Conservation (phyloP, 1,139 yeast species). For the Suhomyces ambrosiae region DNA sequence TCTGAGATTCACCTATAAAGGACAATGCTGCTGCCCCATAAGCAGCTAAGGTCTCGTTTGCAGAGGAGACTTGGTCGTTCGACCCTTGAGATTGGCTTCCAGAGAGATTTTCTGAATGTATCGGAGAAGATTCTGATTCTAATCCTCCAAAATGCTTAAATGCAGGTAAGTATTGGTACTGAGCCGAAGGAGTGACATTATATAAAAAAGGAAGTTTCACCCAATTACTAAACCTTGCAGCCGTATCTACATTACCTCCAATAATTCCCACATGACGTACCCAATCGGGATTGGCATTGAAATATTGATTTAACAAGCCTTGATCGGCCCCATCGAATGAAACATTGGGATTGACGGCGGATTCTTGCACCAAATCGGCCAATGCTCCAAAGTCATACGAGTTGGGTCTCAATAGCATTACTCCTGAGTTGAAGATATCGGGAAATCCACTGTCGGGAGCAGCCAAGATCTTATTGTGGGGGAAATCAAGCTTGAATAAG, state of each 20-base stretch:
- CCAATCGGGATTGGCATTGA: constrained; percentile 54
- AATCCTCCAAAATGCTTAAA: constrained; percentile 52
- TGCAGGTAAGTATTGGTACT: constrained; percentile 86
- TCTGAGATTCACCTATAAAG: constrained; percentile 29
- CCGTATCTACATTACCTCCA: constrained; percentile 7
- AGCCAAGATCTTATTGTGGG: constrained; percentile 55
- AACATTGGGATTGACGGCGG: constrained; percentile 16
- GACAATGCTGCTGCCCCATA: constrained; percentile 31
- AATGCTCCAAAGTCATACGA: constrained; percentile 47
- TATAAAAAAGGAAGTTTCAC: constrained; percentile 72
- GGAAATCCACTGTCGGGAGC: constrained; percentile 97
- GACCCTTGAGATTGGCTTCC: too few relatives aligned
- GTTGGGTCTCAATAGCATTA: constrained; percentile 69
- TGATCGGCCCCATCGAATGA: constrained; percentile 97
- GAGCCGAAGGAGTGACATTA: constrained; percentile 83
- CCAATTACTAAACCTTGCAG: constrained; percentile 49
- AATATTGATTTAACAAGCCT: constrained; percentile 83
- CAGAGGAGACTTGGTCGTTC: constrained; percentile 12
- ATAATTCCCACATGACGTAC: constrained; percentile 19
- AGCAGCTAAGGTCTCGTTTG: constrained; percentile 21
- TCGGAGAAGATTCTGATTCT: not conserved
- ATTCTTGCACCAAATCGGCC: constrained; percentile 32
- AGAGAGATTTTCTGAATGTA: too few relatives aligned
- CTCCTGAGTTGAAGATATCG: constrained; percentile 90
- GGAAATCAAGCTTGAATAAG: constrained; percentile 35